Evolutionary conservation across 2,329 filamentous ascomycete genomes (phyloP).

Genomic region (Xylaria polymorpha): DNA sequence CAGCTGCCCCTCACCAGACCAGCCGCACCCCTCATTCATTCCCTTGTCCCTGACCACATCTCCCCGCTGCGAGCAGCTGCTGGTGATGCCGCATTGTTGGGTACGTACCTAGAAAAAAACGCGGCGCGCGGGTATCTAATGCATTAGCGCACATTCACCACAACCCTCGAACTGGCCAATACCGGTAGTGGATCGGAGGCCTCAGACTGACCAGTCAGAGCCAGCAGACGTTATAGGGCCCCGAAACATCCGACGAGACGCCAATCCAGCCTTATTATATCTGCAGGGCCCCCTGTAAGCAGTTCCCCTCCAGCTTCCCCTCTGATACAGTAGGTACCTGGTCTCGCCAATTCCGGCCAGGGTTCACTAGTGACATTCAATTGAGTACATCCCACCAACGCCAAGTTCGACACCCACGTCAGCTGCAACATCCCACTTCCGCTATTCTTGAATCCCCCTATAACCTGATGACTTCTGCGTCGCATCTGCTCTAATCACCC

Average conservation of each 20-base stretch:
- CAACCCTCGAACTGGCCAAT: background rate
- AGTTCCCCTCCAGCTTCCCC: no score
- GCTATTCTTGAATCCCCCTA: background rate
- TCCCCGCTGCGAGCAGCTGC: background rate
- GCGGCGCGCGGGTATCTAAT: slow-evolving; percentile 25
- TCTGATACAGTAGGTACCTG: no score
- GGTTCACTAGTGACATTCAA: slow-evolving; percentile 2
- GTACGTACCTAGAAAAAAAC: background rate
- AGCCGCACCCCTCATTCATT: background rate
- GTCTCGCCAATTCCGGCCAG: background rate
- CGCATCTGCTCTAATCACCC: background rate
- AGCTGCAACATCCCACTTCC: slow-evolving; percentile 19
- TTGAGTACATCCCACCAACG: slow-evolving; percentile 7
- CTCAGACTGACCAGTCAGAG: slow-evolving; percentile 25
- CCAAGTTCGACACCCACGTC: slow-evolving; percentile 19
- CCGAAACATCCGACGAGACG: slow-evolving; percentile 20
- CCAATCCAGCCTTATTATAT: slow-evolving; percentile 15
- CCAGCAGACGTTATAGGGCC: background rate
- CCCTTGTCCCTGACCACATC: background rate
- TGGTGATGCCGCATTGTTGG: background rate
- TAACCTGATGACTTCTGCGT: slow-evolving; percentile 15
- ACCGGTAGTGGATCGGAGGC: slow-evolving; percentile 23
- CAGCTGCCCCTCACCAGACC: slow-evolving; percentile 8
- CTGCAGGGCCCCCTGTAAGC: background rate
- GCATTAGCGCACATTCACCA: slow-evolving; percentile 24